Evolutionary conservation across 129 eudicot species (phyloP), one percentile per base, ranked within the genome.

Genomic region (Lactuca saligna): DNA sequence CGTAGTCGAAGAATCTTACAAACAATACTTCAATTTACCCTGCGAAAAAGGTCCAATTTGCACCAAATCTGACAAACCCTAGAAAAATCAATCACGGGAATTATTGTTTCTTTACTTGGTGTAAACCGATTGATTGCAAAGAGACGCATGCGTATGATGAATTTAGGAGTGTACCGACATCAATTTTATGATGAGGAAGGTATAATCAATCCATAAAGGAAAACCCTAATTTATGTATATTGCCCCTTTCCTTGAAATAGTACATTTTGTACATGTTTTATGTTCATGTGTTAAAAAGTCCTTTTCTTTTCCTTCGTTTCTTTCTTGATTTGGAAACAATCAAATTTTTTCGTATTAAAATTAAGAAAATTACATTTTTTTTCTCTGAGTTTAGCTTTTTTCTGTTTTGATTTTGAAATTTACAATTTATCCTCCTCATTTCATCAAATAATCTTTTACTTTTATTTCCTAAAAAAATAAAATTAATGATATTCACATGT

Each of bases 11-110:
- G 33, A 78, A 73, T 77, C 73, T 8, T 38, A 32, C 72, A 17
- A 20, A 56, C 64, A 14, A 71, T 15, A 12, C 81, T 54, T 17
- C 5, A 17, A 60, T 54, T 55, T 35, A 51, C 13, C 35, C 35
- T 39, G 11, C 44, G 12, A 72, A 60, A 65, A 55, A 14, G 54
- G 59, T 57, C 17, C 77, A 54, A 72, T 31, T 20, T 46, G 10
- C 34, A 54, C 42, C 44, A 56, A 62, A 56, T 41, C 57, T 61
- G 73, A 61, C 60, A 70, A 71, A 37, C 59, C 65, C 64, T 59
- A 33, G 20, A 33, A 33, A 57, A 33, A 59, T 32, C 44, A 59
- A 59, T 59, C 44, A 14, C 33, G 44, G 16, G 3, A 33, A 13
- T 4, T 5, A 32, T 59, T 33, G 44, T 33, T 59, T 59, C 25